A percentile compares a stretch with the other conserved stretches of the same genome.
phyloP scores from a whole-genome alignment of 2,329 filamentous ascomycete genomes.

The Cyclaneusma minus region DNA sequence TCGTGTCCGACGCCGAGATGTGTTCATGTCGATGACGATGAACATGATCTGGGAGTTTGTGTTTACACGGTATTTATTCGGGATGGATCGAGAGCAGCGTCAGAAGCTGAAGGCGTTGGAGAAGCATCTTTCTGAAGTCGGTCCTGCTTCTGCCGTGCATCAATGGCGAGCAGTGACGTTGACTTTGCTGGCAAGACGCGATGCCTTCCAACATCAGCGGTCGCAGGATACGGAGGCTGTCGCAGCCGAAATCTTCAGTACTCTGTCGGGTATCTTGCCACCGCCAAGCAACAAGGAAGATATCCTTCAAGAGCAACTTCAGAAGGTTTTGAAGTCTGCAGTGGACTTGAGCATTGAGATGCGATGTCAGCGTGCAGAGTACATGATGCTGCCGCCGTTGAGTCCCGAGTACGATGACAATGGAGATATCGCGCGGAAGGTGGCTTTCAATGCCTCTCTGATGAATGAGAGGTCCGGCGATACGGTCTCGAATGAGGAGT shows the following conservation, averaged over 20 bases:
- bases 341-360: constrained; percentile 90
- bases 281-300: constrained; percentile 68
- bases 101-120: constrained; percentile 95
- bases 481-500: constrained; percentile 53
- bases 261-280: constrained; percentile 69
- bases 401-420: constrained; percentile 91
- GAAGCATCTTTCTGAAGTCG: constrained; percentile 79
- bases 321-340: constrained; percentile 75
- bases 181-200: constrained; percentile 68
- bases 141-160: constrained; percentile 74
- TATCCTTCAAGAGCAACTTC: constrained; percentile 71
- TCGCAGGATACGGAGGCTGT: constrained; percentile 88
- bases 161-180: constrained; percentile 95
- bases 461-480: constrained; percentile 86
- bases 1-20: constrained; percentile 73
- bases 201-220: constrained; percentile 68
- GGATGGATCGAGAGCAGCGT: constrained; percentile 94
- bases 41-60: constrained; percentile 99
- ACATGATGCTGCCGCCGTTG: constrained; percentile 93
- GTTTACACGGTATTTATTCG: constrained; percentile 94
- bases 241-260: constrained; percentile 79
- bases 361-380: constrained; percentile 92
- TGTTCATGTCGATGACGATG: constrained; percentile 99
- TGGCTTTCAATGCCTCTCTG: constrained; percentile 79
- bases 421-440: constrained; percentile 75